Base-by-base conservation (phyloP, 148 eudicot species). In the Dianthus caryophyllus region DNA sequence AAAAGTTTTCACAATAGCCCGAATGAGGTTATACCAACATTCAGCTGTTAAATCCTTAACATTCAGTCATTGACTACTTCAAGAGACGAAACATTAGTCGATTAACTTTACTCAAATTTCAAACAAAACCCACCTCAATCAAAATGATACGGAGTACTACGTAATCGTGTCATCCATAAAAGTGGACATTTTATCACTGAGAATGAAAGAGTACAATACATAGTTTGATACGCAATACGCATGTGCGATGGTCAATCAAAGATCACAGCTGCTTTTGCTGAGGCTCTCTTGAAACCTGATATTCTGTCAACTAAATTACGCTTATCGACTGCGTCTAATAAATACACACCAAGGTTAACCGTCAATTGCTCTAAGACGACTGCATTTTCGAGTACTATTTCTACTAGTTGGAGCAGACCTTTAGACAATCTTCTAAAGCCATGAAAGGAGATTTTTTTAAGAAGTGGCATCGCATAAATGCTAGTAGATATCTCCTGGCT, bases 401-500 rank as follows among this genome's bases (percentile, higher is more conserved):
- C 65, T 22, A 46, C 65, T 22, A 69, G 17, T 30, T 1, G 65
- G 22, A 69, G 73, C 22, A 26, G 73, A 21, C 15, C 48, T 21
- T 59, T 29, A 58, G 20, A 46, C 46, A 0, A 17, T 21, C 1
- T 47, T 27, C 18, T 2, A 13, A n/a, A 30, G 20, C 22, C 73
- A 69, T 31, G 29, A 2, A 69, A 5, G 20, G 31, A n/a, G 31
- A 69, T 57, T 18, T 16, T 29, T 59, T 69, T 69, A 1, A 69
- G 73, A n/a, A 13, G 44, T 3, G 21, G 57, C 26, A 48, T 30
- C 52, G 18, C 65, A 69, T 54, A 69, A 57, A n/a, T n/a, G n/a
- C 65, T 29, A 31, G 36, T 29, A 59, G 63, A 12, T 31, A 59
- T 0, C 63, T 31, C 44, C 16, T 21, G 8, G 54, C 25, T 1